These are phyloP conservation scores for Xylariales sp. DNA, from an alignment of 2,329 filamentous ascomycete genomes.

Conservation along the genomic window DNA sequence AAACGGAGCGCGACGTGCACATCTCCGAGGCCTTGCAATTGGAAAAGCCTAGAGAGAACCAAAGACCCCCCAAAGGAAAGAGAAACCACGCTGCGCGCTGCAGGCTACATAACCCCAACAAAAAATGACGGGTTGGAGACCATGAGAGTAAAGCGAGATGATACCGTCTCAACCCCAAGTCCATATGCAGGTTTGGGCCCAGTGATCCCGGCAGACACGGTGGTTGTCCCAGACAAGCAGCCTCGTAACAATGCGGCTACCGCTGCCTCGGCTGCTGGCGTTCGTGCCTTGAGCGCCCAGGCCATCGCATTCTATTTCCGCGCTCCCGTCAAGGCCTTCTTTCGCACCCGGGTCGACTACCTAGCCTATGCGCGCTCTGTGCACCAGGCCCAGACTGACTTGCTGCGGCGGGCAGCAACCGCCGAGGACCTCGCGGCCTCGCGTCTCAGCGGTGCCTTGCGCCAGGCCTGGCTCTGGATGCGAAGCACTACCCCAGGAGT, in stretches of 20 bases:
- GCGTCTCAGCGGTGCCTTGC: slow-evolving; percentile 25
- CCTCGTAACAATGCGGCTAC: slow-evolving; percentile 53
- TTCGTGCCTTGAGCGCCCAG: slow-evolving; percentile 78
- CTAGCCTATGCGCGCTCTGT: slow-evolving; percentile 53
- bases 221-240: slow-evolving; percentile 39
- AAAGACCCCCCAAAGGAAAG: no score
- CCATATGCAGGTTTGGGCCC: slow-evolving; percentile 7
- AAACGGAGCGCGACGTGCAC: no score
- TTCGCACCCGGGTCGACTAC: slow-evolving; percentile 85
- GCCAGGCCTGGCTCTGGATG: slow-evolving; percentile 44
- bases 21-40: no score
- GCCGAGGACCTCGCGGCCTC: slow-evolving; percentile 29
- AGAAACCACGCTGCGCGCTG: no score
- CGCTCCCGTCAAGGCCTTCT: slow-evolving; percentile 88
- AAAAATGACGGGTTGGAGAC: slow-evolving; percentile 3
- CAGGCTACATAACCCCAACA: no score
- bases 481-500: slow-evolving; percentile 66
- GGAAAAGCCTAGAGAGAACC: no score
- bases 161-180: slow-evolving; percentile 8
- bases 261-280: slow-evolving; percentile 79
- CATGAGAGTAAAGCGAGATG: slow-evolving; percentile 10
- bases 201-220: slow-evolving; percentile 9
- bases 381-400: slow-evolving; percentile 40
- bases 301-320: slow-evolving; percentile 88
- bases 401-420: slow-evolving; percentile 30